A percentile compares a stretch with the other conserved stretches of the same genome.
phyloP scores from a whole-genome alignment of 202 grass and related monocot genomes.

The Schoenoplectus tabernaemontani region DNA sequence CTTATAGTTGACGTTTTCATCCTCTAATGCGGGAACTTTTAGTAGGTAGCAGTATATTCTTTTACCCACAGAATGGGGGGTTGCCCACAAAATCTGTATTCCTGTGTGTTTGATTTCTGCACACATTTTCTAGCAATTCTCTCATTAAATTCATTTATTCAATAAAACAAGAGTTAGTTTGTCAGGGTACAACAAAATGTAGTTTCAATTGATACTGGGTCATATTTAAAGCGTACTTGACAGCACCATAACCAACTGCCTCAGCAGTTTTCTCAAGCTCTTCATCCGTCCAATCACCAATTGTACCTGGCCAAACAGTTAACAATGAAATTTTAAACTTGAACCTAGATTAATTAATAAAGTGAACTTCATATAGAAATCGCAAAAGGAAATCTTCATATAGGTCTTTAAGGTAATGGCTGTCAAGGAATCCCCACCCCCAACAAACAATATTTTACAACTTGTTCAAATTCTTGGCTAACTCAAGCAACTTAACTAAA shows the following conservation, averaged over 20 bases:
- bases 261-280: constrained; percentile 80
- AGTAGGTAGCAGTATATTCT: no score
- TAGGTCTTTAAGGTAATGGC: background rate
- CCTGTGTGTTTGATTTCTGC: background rate
- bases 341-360: background rate
- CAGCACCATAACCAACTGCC: constrained; percentile 90
- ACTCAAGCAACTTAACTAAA: background rate
- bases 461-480: background rate
- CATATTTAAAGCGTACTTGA: constrained; percentile 52
- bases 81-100: background rate
- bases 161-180: background rate
- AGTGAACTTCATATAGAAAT: background rate
- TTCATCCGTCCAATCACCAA: constrained; percentile 81
- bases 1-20: background rate
- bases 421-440: background rate
- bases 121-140: background rate
- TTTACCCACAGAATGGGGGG: background rate
- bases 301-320: constrained; percentile 55
- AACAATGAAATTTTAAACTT: constrained; percentile 22
- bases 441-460: background rate
- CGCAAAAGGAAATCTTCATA: background rate
- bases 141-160: constrained; percentile 1
- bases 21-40: background rate
- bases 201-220: background rate
- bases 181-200: background rate